Base-by-base conservation (phyloP, 1,284 basidiomycete genomes). In the Phlebopus sp. region DNA sequence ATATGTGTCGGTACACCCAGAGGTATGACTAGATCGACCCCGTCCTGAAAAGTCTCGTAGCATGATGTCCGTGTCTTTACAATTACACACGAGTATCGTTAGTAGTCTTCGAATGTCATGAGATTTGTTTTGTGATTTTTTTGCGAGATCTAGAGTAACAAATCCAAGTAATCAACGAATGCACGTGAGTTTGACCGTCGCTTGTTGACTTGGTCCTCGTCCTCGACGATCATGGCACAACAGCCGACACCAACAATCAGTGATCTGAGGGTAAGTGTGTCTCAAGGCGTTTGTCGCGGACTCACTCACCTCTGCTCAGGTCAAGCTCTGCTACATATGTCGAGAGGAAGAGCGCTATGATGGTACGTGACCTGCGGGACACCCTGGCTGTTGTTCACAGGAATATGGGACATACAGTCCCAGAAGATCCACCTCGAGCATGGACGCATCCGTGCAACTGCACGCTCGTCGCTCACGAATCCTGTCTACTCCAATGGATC, bases 361-460 rank as follows among this genome's bases (percentile, higher is more conserved):
- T 45, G 68, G 82, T 83, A 52, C 53, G 72, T 50, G n/a, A 17
- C 23, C 18, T 25, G 27, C 29, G 42, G 10, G 46, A 46, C 27
- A 29, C 27, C 9, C 27, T 4, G 27, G 9, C 10, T 29, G 27
- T 8, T 9, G 27, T 11, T 29, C 27, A 29, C 10, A 8, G 27
- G 27, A 29, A 29, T 11, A 11, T 11, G 27, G 8, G 27, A 29
- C 27, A 8, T 29, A 23, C 56, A 78, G 77, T 66, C 21, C 75
- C 71, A 19, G 67, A 69, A 32, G 59, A 69, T 13, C 76, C 78
- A 13, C 75, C 77, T 13, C 69, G 74, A 30, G 59, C 68, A 47
- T 90, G 87, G 86, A 81, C 82, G 0, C 88, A 91, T 58, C 87
- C 88, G 1, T 91, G 88, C 65, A 77, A 69, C 46, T 91, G 88